Evolutionary conservation across 2,329 filamentous ascomycete species (phyloP).

Genomic region (Plectosphaerella sp.): DNA sequence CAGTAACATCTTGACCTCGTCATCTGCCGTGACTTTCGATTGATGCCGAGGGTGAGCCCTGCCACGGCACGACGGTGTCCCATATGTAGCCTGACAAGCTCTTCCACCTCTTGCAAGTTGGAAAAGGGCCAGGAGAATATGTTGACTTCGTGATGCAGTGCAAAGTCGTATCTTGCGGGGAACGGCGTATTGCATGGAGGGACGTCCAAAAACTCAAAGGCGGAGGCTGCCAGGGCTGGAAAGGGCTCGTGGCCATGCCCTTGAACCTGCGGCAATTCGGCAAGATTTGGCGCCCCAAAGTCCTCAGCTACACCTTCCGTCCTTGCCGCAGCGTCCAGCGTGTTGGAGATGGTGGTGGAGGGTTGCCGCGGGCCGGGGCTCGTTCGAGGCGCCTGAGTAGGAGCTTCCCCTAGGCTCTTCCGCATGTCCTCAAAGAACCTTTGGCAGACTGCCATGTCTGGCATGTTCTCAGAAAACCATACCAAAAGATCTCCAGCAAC

Average conservation of each 20-base stretch:
- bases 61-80: neutral
- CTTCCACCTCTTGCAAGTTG: neutral
- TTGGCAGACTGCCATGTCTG: neutral
- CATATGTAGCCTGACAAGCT: neutral
- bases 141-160: neutral
- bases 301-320: no score
- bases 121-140: neutral
- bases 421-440: neutral
- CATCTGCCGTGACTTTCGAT: neutral
- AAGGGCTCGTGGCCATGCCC: no score
- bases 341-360: no score
- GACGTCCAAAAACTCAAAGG: neutral
- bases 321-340: no score
- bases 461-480: conserved; percentile 1
- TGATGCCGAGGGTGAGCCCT: neutral
- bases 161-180: neutral
- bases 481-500: neutral
- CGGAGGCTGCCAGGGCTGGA: no score
- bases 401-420: neutral
- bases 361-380: neutral
- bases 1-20: no score
- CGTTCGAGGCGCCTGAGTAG: no score
- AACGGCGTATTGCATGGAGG: neutral
- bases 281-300: no score
- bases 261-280: no score